Conservation (phyloP, 306 rosid species). For the Cicer chorassanicum region DNA sequence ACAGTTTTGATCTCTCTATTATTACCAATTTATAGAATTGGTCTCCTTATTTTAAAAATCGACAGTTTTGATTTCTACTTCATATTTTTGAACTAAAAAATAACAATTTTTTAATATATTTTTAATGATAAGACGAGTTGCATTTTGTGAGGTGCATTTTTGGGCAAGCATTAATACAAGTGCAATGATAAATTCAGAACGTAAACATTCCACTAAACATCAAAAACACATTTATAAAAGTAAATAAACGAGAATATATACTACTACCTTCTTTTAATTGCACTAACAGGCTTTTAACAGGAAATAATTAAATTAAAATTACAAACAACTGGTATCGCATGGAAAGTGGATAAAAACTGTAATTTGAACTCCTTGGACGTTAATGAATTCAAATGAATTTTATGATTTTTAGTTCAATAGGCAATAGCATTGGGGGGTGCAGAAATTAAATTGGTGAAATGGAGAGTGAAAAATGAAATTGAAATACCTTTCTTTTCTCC, state of each 20-base stretch:
- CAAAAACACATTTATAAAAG: too few species aligned
- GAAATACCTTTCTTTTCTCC: constrained; percentile 32
- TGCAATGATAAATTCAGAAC: not conserved
- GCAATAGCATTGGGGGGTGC: not conserved
- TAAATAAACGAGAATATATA: too few species aligned
- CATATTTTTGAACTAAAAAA: too few species aligned
- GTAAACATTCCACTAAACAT: too few species aligned
- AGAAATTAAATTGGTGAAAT: constrained; percentile 31
- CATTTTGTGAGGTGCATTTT: not conserved
- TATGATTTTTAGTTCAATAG: constrained; percentile 14
- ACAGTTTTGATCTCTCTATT: too few species aligned
- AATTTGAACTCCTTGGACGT: constrained; percentile 2
- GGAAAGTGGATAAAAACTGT: not conserved
- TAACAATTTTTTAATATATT: too few species aligned
- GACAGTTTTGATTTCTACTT: too few species aligned
- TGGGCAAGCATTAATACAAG: not conserved
- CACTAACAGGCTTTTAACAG: not conserved
- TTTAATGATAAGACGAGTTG: not conserved
- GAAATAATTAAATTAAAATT: not conserved
- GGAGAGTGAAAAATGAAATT: constrained; percentile 3
- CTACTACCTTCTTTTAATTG: not conserved
- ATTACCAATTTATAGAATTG: too few species aligned
- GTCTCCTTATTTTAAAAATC: too few species aligned
- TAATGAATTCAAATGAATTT: constrained; percentile 7
- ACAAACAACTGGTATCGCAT: not conserved